A percentile compares a stretch with the other conserved stretches of the same genome.
Conservation (phyloP, 2,329 filamentous ascomycete genomes). For the Colletotrichum graminicola region DNA sequence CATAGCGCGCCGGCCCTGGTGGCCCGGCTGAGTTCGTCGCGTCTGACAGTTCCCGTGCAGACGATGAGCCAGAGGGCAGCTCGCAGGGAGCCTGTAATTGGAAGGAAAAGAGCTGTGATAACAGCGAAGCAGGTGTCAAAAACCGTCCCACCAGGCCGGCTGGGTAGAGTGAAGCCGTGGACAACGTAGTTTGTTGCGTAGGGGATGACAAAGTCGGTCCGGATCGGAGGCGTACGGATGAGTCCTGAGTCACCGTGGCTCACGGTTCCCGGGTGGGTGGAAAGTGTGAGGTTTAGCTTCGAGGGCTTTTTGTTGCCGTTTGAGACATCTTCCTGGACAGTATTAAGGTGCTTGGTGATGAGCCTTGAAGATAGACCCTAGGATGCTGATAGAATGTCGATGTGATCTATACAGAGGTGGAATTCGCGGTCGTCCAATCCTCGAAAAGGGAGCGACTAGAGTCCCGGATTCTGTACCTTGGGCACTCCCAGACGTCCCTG, state of each 20-base stretch:
- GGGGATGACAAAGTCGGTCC: constrained; percentile 44
- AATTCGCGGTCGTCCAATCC: no score
- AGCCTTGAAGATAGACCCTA: not conserved
- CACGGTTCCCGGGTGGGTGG: constrained; percentile 28
- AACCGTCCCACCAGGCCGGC: constrained; percentile 42
- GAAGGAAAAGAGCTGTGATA: constrained; percentile 40
- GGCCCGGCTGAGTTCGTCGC: constrained; percentile 39
- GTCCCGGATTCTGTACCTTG: not conserved
- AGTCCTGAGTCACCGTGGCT: constrained; percentile 43
- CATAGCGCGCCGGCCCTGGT: constrained; percentile 44
- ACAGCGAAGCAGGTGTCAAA: constrained; percentile 36
- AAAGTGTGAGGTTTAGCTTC: constrained; percentile 35
- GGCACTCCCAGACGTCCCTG: not conserved
- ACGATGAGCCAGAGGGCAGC: constrained; percentile 39
- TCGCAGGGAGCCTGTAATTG: constrained; percentile 40
- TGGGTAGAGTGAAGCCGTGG: constrained; percentile 44
- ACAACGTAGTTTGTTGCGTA: constrained; percentile 47
- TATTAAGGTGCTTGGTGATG: not conserved
- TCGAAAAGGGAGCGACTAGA: not conserved
- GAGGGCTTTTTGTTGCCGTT: not conserved
- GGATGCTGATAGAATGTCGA: not conserved
- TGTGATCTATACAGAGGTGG: no score
- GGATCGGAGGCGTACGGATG: constrained; percentile 43
- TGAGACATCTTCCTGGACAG: not conserved
- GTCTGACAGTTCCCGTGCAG: constrained; percentile 36